Percentiles rank a stretch among this genome's conserved stretches.
Evolutionary conservation across 139 green algal genomes (phyloP).

Genomic region (Ettlia oleoabundans): DNA sequence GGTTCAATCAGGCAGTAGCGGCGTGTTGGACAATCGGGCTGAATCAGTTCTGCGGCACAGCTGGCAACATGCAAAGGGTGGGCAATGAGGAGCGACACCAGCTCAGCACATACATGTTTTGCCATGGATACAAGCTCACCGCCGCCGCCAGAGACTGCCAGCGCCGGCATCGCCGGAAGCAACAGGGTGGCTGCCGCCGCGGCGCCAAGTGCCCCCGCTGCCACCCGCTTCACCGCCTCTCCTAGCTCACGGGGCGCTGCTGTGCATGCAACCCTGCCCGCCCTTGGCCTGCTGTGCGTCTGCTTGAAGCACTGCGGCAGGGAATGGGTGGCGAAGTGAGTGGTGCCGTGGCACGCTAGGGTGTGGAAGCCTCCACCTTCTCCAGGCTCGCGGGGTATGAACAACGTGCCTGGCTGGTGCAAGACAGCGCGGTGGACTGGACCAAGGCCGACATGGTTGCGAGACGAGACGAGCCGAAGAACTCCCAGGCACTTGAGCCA

Average conservation of each 20-base stretch:
- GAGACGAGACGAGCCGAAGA: no score
- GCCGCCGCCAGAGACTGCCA: slow-evolving; percentile 48
- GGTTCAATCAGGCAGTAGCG: not conserved
- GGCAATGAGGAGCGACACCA: not conserved
- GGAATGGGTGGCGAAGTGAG: not conserved
- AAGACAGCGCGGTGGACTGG: not conserved
- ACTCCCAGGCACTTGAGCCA: no score
- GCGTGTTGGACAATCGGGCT: not conserved
- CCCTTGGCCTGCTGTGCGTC: not conserved
- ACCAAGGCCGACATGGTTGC: not conserved
- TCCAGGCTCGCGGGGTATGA: no score
- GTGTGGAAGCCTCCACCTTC: no score
- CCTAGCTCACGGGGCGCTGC: not conserved
- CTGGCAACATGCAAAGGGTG: no score
- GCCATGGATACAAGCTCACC: not conserved
- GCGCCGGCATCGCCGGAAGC: slow-evolving; percentile 10
- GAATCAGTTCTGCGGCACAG: not conserved
- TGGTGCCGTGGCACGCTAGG: not conserved
- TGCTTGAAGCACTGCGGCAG: slow-evolving; percentile 37
- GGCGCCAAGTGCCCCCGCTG: slow-evolving; percentile 9
- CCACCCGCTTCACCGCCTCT: not conserved
- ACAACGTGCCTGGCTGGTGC: not conserved
- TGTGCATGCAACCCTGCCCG: slow-evolving; percentile 10
- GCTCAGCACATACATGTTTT: not conserved
- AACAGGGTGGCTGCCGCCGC: slow-evolving; percentile 25